Conservation (phyloP, 345 rosid genomes). For the Limnanthes douglasii region DNA sequence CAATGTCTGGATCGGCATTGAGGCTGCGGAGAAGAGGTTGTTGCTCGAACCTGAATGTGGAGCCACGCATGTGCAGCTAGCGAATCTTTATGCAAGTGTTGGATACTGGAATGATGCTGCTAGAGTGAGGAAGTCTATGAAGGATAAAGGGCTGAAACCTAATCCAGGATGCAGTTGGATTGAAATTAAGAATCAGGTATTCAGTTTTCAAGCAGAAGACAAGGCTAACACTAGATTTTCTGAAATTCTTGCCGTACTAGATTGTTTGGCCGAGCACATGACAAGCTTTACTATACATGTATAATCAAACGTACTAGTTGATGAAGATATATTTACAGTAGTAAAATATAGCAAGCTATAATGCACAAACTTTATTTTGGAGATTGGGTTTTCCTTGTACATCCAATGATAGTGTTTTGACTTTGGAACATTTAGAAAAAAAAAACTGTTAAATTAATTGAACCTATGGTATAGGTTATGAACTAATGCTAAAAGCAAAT, state of each 20-base stretch:
- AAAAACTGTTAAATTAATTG: not conserved
- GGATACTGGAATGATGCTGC: conserved; percentile 61
- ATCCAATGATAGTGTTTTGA: too few relatives aligned
- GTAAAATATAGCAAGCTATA: too few relatives aligned
- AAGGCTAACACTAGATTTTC: conserved; percentile 17
- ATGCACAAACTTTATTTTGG: too few relatives aligned
- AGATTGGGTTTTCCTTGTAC: too few relatives aligned
- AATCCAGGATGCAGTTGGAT: conserved; percentile 83
- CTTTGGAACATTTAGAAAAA: not conserved
- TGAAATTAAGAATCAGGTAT: conserved; percentile 48
- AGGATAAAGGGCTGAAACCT: conserved; percentile 56
- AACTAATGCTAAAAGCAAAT: too few relatives aligned
- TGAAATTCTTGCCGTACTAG: conserved; percentile 30
- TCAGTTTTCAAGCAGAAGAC: conserved; percentile 66
- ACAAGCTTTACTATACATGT: too few relatives aligned
- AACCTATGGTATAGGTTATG: too few relatives aligned
- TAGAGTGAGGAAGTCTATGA: conserved; percentile 59
- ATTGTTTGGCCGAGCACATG: conserved; percentile 34
- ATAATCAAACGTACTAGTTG: too few relatives aligned
- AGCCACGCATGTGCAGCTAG: conserved; percentile 65
- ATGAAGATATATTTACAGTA: too few relatives aligned
- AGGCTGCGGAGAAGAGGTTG: conserved; percentile 71
- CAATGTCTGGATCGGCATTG: conserved; percentile 49
- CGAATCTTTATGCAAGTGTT: conserved; percentile 61
- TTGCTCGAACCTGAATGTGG: conserved; percentile 64